Evolutionary conservation across 805 yeast species (phyloP).

Genomic region (Lachancea mirantina): DNA sequence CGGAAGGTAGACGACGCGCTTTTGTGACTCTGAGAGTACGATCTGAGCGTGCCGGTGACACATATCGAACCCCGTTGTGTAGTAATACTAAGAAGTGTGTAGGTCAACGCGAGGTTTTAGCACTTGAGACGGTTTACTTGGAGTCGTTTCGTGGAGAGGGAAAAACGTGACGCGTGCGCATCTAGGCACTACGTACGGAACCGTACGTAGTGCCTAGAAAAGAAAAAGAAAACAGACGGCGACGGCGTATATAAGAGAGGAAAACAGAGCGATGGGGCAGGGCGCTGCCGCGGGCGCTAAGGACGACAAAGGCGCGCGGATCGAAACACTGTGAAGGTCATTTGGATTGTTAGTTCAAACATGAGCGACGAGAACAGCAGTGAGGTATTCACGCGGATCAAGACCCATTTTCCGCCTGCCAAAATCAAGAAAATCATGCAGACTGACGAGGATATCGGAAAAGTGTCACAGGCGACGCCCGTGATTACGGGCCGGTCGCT

Average conservation of each 20-base stretch:
- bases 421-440: conserved; percentile 96
- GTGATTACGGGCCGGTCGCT: conserved; percentile 94
- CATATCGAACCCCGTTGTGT: too few species aligned
- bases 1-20: too few species aligned
- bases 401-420: conserved; percentile 86
- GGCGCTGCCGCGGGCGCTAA: background rate
- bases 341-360: background rate
- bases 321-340: background rate
- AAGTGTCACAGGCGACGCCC: conserved; percentile 98
- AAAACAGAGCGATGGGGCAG: background rate
- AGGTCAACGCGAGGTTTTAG: too few species aligned
- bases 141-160: too few species aligned
- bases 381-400: conserved; percentile 38
- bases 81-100: too few species aligned
- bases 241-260: conserved; percentile 1
- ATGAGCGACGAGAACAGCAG: conserved; percentile 7
- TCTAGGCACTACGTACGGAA: too few species aligned
- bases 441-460: conserved; percentile 96
- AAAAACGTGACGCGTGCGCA: too few species aligned
- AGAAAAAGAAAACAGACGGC: conserved; percentile 3
- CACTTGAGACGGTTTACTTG: too few species aligned
- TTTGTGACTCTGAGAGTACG: too few species aligned
- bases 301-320: background rate
- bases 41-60: too few species aligned
- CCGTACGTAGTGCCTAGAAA: background rate